Percentiles rank a stretch among this genome's conserved stretches.
phyloP scores from a whole-genome alignment of 129 eudicot species.

The Gnaphalium uliginosum region DNA sequence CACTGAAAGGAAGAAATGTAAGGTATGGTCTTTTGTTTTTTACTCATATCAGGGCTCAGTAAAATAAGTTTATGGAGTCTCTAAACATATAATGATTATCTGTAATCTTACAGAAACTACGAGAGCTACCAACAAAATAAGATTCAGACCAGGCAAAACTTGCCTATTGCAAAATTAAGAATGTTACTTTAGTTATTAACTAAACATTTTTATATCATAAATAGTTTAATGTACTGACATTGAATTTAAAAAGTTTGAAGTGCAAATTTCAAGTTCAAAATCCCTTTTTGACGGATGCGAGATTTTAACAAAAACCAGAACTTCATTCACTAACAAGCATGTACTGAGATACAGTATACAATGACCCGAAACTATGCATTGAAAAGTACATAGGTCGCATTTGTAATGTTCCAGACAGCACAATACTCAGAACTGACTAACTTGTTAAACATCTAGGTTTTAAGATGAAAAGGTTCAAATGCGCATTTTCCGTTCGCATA shows the following conservation, averaged over 20 bases:
- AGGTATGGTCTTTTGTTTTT: background rate
- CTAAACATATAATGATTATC: conserved; percentile 6
- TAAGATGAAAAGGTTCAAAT: conserved; percentile 8
- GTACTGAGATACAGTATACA: background rate
- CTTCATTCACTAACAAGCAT: background rate
- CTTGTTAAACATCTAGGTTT: conserved; percentile 14
- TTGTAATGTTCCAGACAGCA: conserved; percentile 12
- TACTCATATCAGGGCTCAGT: conserved; percentile 1
- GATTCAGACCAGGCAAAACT: background rate
- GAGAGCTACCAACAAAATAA: conserved; percentile 8
- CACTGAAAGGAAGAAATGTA: background rate
- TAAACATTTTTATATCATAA: no score
- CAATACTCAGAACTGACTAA: background rate
- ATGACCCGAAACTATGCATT: no score
- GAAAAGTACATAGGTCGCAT: background rate
- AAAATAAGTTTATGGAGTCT: conserved; percentile 11
- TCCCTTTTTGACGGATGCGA: background rate
- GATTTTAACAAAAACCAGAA: background rate
- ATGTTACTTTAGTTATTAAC: no score
- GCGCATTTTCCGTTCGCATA: background rate
- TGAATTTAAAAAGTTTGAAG: background rate
- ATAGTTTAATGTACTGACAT: background rate
- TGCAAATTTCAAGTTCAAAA: background rate
- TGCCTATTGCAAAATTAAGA: background rate
- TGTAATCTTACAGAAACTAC: background rate